Evolutionary conservation across 1,284 basidiomycete species (phyloP), one percentile per base, ranked within the genome.

Genomic region (Apiotrichum brassicae): DNA sequence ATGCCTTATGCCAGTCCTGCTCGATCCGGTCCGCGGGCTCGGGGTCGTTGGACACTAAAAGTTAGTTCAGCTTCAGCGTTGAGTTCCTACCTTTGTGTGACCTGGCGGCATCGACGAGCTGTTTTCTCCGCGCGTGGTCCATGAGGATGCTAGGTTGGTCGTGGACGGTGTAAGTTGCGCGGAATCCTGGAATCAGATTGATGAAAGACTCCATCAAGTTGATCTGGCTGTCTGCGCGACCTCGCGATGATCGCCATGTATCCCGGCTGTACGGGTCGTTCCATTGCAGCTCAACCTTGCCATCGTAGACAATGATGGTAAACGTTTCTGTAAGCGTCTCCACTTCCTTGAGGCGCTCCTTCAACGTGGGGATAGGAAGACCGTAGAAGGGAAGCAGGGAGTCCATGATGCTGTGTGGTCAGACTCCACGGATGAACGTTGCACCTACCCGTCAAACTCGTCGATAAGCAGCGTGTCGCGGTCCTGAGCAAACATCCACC

Each of bases 191-290:
- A 9, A 74, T 41, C 20, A 64, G 41, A n/a, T 59, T 57, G 43
- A 74, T 48, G 59, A 75, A 75, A 26, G 70, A 66, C 54, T 74
- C 72, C 70, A 75, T 70, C 48, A 75, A 48, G 51, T 75, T 73
- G 63, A 70, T 68, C 59, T 74, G 72, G 33, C 57, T 58, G 51
- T 75, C 73, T 7, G 71, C 72, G 37, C 73, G 59, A 1, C 63
- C 59, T 43, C 71, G 46, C 19, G 63, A 63, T 6, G 66, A 65
- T 64, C 67, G 68, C 71, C 71, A 73, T 14, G 54, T 65, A 48
- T 74, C 68, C 39, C 72, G 55, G 6, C 70, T 68, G 45, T 74
- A 74, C 36, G 71, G 61, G 58, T 75, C 73, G 59, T 75, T 75
- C 73, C 73, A 75, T 52, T 74, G 66, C 14, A 74, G 54, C 53